Evolutionary conservation across 768 basidiomycete species (phyloP), one percentile per base, ranked within the genome.

Genomic region (Lenzites betulinus): DNA sequence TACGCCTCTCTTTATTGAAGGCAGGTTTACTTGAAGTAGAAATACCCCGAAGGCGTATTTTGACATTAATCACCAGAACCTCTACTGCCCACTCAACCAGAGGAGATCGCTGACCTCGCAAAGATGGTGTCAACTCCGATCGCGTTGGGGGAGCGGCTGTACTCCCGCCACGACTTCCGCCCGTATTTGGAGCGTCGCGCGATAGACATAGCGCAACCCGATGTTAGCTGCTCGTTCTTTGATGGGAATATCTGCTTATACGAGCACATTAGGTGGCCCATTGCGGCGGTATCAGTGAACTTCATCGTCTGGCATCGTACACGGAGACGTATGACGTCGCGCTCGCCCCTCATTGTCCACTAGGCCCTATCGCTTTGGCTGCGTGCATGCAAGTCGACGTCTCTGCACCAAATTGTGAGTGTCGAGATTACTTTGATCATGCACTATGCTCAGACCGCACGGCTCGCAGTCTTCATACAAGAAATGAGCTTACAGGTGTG

Each of bases 241-340:
- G 15, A 2, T 20, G 23, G 6, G 23, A 7, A 8, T 1, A 16
- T 47, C 13, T 46, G n/a, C 1, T 28, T 47, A 13, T 11, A 54
- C 11, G 16, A 7, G 13, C 36, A 38, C 43, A 6, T 12, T 26
- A 85, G 83, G 79, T 83, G 20, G 76, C 82, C 1, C 84, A 85
- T 63, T 84, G 83, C 38, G 83, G 86, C 25, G 83, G 85, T 3
- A 88, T 88, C 67, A 76, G 75, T 41, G 85, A 88, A 68, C 72
- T 84, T 6, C 78, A 82, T 43, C 78, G 83, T 43, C 84, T 88
- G 22, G 84, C 86, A 6, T 74, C 78, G 23, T 73, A 87, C 64
- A 80, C 82, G 1, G 85, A 88, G 70, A 84, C 81, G 3, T 90
- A 89, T 68, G 90, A 90, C 62, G 83, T 90, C 53, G 88, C 82